Percentiles rank a stretch among this genome's conserved stretches.
Conservation (phyloP, 148 eudicot genomes). For the Diospyros lotus region DNA sequence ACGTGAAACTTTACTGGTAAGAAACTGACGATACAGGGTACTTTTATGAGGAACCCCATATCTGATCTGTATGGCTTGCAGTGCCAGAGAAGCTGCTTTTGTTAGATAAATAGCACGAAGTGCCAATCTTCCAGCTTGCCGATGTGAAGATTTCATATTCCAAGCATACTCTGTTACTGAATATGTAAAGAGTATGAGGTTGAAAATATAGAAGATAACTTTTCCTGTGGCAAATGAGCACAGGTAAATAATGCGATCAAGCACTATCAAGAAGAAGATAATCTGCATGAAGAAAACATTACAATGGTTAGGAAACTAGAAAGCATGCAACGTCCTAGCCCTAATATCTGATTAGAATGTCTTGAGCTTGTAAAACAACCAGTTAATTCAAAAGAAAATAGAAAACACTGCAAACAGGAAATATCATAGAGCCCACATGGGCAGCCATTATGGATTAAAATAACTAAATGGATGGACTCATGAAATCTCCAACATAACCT, state of each 20-base stretch:
- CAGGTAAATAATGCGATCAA: constrained; percentile 91
- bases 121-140: constrained; percentile 69
- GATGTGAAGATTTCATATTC: constrained; percentile 71
- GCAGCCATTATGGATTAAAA: neutral
- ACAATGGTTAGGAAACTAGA: constrained; percentile 12
- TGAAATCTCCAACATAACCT: neutral
- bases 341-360: neutral
- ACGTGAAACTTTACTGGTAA: constrained; percentile 81
- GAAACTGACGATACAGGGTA: constrained; percentile 90
- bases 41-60: constrained; percentile 96
- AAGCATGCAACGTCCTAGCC: neutral
- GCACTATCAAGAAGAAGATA: constrained; percentile 96
- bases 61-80: constrained; percentile 96
- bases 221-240: constrained; percentile 93
- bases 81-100: constrained; percentile 84
- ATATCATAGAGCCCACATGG: neutral
- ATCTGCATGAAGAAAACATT: constrained; percentile 51
- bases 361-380: neutral
- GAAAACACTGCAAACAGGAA: neutral
- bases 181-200: constrained; percentile 81
- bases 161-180: constrained; percentile 88
- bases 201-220: constrained; percentile 86
- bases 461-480: neutral
- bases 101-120: constrained; percentile 88
- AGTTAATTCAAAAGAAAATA: neutral